Percentiles rank a stretch among this genome's conserved stretches.
Evolutionary conservation across 192 early-diverging fungal species (phyloP).

Genomic region (Coemansia sp.): DNA sequence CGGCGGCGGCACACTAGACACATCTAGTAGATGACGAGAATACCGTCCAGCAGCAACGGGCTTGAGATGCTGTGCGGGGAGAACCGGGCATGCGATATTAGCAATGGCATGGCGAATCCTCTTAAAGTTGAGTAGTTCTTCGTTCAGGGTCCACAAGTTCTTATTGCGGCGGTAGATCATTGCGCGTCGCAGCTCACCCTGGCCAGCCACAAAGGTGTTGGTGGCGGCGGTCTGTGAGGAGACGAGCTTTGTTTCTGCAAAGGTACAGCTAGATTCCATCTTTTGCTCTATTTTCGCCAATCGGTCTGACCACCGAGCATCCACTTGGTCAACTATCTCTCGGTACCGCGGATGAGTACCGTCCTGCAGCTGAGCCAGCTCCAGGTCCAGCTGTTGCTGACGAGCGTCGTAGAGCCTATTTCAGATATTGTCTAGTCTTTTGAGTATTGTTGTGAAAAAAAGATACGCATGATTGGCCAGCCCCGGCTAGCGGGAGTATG

Average conservation of each 20-base stretch:
- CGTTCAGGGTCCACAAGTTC: constrained; percentile 40
- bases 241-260: constrained; percentile 25
- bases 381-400: constrained; percentile 40
- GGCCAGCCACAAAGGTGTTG: constrained; percentile 20
- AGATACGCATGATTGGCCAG: neutral
- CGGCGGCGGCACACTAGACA: constrained; percentile 26
- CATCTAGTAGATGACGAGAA: constrained; percentile 30
- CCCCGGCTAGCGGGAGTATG: constrained; percentile 3
- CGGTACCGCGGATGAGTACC: constrained; percentile 48
- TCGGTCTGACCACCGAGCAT: constrained; percentile 42
- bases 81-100: constrained; percentile 21
- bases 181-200: constrained; percentile 29
- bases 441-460: neutral
- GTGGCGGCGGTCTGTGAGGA: constrained; percentile 12
- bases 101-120: constrained; percentile 32
- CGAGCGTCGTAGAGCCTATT: constrained; percentile 44
- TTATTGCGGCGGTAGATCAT: constrained; percentile 35
- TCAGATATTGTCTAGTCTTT: neutral
- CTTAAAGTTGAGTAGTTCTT: constrained; percentile 38
- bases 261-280: constrained; percentile 16
- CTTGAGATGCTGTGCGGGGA: neutral
- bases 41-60: constrained; percentile 8
- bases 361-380: constrained; percentile 38
- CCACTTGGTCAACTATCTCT: constrained; percentile 30
- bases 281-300: constrained; percentile 33